Percentiles rank a stretch among this genome's conserved stretches.
Conservation (phyloP, 768 basidiomycete species). For the Fibroporia radiculosa region DNA sequence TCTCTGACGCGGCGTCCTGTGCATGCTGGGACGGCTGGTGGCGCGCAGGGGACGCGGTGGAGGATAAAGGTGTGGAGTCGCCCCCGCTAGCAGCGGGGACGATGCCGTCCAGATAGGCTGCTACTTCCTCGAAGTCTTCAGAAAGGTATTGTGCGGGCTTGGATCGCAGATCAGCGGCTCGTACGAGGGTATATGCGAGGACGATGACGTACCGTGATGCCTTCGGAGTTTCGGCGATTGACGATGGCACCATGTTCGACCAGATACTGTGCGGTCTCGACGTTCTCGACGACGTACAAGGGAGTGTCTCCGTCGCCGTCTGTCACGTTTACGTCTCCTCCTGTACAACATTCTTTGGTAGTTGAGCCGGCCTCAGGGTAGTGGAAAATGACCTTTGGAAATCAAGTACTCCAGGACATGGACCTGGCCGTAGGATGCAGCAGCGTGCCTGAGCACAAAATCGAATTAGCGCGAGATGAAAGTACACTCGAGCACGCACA, state of each 20-base stretch:
- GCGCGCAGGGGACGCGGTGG: conserved; percentile 6
- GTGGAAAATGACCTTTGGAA: conserved; percentile 43
- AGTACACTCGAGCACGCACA: conserved; percentile 51
- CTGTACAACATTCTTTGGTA: conserved; percentile 25
- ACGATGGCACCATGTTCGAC: conserved; percentile 69
- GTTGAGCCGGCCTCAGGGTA: conserved; percentile 2
- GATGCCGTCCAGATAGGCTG: conserved; percentile 46
- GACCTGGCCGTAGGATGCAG: conserved; percentile 85
- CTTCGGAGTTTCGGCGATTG: conserved; percentile 58
- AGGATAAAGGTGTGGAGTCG: conserved; percentile 6
- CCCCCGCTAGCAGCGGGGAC: conserved; percentile 16
- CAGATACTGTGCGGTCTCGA: conserved; percentile 71
- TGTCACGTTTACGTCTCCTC: conserved; percentile 80
- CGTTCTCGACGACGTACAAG: conserved; percentile 79
- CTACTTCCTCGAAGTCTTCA: conserved; percentile 66
- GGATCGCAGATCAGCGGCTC: not conserved
- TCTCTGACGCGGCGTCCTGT: conserved; percentile 63
- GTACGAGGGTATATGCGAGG: not conserved
- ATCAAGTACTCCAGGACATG: conserved; percentile 73
- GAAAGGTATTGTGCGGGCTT: conserved; percentile 65
- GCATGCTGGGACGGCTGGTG: conserved; percentile 51
- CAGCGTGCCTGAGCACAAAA: conserved; percentile 68
- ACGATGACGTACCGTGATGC: conserved; percentile 56
- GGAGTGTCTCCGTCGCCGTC: conserved; percentile 91
- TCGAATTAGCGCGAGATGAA: no score